Conservation (phyloP, 345 rosid genomes). For the Chamaenerion angustifolium region DNA sequence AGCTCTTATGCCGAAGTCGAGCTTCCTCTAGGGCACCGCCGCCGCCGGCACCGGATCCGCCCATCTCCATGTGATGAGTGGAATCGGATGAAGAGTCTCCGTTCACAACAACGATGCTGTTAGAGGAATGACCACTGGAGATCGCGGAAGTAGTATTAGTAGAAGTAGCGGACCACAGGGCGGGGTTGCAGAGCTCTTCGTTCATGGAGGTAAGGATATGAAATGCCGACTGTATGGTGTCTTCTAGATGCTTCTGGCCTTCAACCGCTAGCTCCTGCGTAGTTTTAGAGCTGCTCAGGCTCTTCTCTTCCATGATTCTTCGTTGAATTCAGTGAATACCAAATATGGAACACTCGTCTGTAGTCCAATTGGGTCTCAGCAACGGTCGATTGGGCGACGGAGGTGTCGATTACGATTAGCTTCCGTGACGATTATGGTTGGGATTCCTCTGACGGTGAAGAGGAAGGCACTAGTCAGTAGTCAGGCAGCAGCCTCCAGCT, state of each 20-base stretch:
- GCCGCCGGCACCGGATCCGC: conserved; percentile 24
- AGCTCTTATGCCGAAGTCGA: conserved; percentile 62
- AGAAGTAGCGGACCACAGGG: conserved; percentile 59
- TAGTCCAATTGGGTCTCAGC: too few relatives aligned
- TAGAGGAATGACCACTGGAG: conserved; percentile 15
- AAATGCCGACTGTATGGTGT: conserved; percentile 75
- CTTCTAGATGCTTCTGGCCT: conserved; percentile 80
- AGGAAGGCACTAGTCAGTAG: too few relatives aligned
- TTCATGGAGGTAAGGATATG: conserved; percentile 80
- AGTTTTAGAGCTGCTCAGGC: conserved; percentile 22
- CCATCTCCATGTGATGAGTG: conserved; percentile 30
- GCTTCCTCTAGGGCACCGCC: conserved; percentile 75
- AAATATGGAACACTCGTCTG: neutral
- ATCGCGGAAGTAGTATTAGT: conserved; percentile 2
- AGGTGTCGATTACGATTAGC: too few relatives aligned
- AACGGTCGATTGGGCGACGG: too few relatives aligned
- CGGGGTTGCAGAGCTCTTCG: conserved; percentile 86
- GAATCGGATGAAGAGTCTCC: conserved; percentile 38
- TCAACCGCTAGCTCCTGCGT: conserved; percentile 79
- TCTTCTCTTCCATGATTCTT: conserved; percentile 9
- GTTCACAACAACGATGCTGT: conserved; percentile 13
- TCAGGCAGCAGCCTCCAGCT: too few relatives aligned
- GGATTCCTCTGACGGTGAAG: too few relatives aligned
- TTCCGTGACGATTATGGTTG: too few relatives aligned
- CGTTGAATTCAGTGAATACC: neutral